Evolutionary conservation across 805 yeast species (phyloP), one percentile per base, ranked within the genome.

Genomic region (Pichia exigua): DNA sequence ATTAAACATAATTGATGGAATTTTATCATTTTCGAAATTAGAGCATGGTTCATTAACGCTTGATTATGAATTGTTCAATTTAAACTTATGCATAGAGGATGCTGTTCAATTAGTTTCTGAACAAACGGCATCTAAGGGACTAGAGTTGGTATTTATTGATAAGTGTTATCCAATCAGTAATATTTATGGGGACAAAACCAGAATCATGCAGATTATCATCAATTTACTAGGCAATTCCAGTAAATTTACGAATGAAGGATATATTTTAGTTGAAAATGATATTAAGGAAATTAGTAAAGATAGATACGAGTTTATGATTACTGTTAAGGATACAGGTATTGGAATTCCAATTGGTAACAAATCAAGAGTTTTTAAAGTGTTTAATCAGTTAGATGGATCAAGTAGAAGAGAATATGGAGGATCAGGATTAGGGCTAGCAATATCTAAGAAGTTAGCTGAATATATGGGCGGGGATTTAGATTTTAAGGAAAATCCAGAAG

Each of bases 371-470:
- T 77, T 77, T 59, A 73, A 77, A 7, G 79, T 79, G 4, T 77
- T 77, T 56, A 72, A 77, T 42, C 82, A 78, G 62, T 81, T 76
- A n/a, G 82, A 77, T 58, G 79, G 79, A 3, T 74, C 79, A 11
- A 71, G 80, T 1, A 65, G 77, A 51, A 60, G 82, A 53, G 73
- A 66, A 12, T 74, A 70, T 63, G 82, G 82, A 4, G 82, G 82
- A 3, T 70, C 81, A 0, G 82, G 97, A 1, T 72, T 90, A 43
- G 97, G 97, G 2, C 73, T 90, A 43, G 73, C 79, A 6, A 91
- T 90, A 60, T 91, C 96, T 64, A 73, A 87, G 49, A 96, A 89
- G 66, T 73, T 90, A 48, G 95, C 95, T 0, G 78, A 76, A 30
- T 77, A 88, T 78, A 90, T 90, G 96, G 75, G 81, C 46, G 60